Conservation (phyloP, 2,329 filamentous ascomycete species). For the Diaporthe sp. region DNA sequence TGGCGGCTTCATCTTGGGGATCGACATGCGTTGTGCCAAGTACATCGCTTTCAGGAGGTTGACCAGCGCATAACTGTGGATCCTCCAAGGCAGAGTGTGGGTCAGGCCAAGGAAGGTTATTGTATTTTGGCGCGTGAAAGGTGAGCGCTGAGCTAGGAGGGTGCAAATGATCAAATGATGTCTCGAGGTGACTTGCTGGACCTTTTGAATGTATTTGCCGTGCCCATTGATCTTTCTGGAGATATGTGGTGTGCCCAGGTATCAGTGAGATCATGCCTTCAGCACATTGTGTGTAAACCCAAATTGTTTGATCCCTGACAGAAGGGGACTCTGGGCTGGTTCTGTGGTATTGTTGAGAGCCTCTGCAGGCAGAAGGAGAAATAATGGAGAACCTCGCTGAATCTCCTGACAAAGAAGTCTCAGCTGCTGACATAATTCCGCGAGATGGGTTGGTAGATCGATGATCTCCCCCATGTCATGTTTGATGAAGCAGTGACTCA, state of each 20-base stretch:
- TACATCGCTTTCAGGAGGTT: background rate
- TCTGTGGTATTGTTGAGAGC: no score
- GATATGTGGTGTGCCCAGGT: no score
- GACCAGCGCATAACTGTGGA: background rate
- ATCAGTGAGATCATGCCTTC: no score
- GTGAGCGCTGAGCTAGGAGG: no score
- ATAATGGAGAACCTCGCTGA: background rate
- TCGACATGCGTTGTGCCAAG: background rate
- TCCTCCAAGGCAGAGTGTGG: background rate
- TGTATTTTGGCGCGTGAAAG: background rate
- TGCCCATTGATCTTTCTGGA: no score
- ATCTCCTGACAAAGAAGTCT: background rate
- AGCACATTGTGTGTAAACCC: no score
- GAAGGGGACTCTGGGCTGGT: no score
- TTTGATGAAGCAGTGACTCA: background rate
- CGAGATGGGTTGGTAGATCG: background rate
- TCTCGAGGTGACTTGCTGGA: no score
- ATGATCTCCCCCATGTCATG: background rate
- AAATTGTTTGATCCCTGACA: no score
- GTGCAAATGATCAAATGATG: background rate
- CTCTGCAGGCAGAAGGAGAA: no score
- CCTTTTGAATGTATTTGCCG: no score
- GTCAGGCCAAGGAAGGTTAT: background rate
- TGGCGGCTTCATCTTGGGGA: background rate
- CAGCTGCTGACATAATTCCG: background rate